A percentile compares a stretch with the other conserved stretches of the same genome.
phyloP scores from a whole-genome alignment of 441 rosid species.

The Viola pubescens region DNA sequence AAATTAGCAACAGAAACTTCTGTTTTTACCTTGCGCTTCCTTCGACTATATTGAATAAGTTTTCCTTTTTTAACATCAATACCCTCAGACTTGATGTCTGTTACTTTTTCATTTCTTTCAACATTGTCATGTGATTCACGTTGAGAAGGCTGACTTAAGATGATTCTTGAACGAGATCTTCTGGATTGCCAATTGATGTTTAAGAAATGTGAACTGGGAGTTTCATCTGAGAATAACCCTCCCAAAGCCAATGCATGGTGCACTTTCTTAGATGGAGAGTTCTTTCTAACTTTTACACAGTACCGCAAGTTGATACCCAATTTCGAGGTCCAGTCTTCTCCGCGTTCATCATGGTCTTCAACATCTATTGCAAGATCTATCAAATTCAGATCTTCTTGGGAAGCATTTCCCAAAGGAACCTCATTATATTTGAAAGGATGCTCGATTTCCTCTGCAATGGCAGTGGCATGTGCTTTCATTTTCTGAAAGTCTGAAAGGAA shows the following conservation, averaged over 20 bases:
- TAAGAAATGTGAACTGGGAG: conserved; percentile 34
- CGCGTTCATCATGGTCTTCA: conserved; percentile 44
- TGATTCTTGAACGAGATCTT: conserved; percentile 67
- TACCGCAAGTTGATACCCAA: conserved; percentile 73
- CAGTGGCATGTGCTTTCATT: conserved; percentile 78
- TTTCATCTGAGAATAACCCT: conserved; percentile 51
- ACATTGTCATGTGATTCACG: conserved; percentile 28
- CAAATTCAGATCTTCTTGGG: conserved; percentile 62
- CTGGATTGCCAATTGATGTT: conserved; percentile 63
- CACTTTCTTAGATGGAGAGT: conserved; percentile 52
- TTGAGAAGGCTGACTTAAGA: conserved; percentile 26
- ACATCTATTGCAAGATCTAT: conserved; percentile 77
- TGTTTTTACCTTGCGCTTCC: conserved; percentile 51
- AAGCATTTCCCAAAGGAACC: conserved; percentile 52
- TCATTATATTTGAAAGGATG: conserved; percentile 57
- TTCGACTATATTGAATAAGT: conserved; percentile 74
- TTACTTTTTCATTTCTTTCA: conserved; percentile 26
- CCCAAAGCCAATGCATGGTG: conserved; percentile 72
- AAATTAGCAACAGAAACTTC: conserved; percentile 23
- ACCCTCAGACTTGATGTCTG: conserved; percentile 23
- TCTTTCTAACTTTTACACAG: conserved; percentile 73
- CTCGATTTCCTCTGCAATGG: conserved; percentile 65
- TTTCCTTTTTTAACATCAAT: conserved; percentile 32
- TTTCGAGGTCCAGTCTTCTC: conserved; percentile 87
- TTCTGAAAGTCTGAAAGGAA: conserved; percentile 74